Evolutionary conservation across 2,329 filamentous ascomycete genomes (phyloP), one percentile per base, ranked within the genome.

Genomic region (Akanthomyces lecanii): DNA sequence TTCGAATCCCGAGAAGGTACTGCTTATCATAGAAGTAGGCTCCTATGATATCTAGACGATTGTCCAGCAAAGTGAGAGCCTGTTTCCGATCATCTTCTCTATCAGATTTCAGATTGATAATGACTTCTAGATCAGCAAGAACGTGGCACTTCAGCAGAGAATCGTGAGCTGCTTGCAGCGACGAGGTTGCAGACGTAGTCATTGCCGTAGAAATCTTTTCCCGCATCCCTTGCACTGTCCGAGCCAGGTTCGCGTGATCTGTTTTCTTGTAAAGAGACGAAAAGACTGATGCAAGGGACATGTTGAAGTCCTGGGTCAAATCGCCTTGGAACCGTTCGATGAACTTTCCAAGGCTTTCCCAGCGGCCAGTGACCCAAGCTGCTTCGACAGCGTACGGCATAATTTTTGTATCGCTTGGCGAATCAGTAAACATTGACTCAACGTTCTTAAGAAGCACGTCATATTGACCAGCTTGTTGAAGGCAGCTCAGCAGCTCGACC

Each of bases 391-490:
- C 93, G 71, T 93, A 94, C 0, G 93, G 89, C 40, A 96, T 81
- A 55, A 96, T 84, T 65, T 81, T 85, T 66, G 85, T 83, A 45
- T 85, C 77, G 2, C 81, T 83, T 14, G 79, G 73, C 25, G 77
- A 70, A 44, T 83, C 76, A 2, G 76, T 77, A 51, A 85, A 80
- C 75, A 97, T 90, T 6, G 87, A 87, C 70, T 96, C 90, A 14
- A 96, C 88, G 68, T 96, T 92, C 65, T 93, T 94, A 30, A 98
- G 80, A 21, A 98, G 82, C 3, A 91, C 89, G 76, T 96, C 91
- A 76, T 97, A 89, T 73, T 98, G 95, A 0, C 94, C 95, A n/a
- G 93, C 96, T 73, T 97, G 92, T 71, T 92, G 93, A 11, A 99
- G 81, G 69, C 95, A 98, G 36, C 88, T 90, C 61, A 99, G 79